These are phyloP conservation scores for Schizochytrium sp. DNA, from an alignment of 108 stramenopile species.

Conservation along the genomic window DNA sequence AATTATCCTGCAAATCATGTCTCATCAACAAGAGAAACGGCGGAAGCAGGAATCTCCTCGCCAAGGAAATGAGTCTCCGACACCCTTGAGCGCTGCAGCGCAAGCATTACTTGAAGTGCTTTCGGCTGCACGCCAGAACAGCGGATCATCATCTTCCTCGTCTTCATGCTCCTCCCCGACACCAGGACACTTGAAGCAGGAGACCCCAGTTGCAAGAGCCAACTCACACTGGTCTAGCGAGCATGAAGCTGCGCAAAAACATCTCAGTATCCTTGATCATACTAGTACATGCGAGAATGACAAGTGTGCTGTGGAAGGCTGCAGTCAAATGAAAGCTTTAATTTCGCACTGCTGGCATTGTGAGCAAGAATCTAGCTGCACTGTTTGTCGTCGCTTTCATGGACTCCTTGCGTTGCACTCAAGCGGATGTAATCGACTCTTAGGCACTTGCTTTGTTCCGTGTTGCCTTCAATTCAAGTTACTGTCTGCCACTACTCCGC, in stretches of 20 bases:
- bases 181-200: background rate
- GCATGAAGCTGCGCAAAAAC: background rate
- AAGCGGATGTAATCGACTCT: background rate
- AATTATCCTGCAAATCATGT: no score
- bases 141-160: background rate
- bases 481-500: background rate
- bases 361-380: background rate
- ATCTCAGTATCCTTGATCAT: background rate
- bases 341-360: constrained; percentile 37
- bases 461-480: constrained; percentile 25
- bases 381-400: background rate
- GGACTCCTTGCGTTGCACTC: constrained; percentile 25
- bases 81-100: background rate
- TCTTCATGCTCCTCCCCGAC: background rate
- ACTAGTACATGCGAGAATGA: background rate
- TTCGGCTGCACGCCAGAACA: background rate
- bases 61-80: background rate
- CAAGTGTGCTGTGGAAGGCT: background rate
- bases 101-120: background rate
- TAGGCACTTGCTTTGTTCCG: constrained; percentile 23
- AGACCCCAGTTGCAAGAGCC: background rate
- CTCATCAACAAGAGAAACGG: background rate
- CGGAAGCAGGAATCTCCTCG: background rate
- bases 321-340: constrained; percentile 46
- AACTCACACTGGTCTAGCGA: background rate